phyloP scores from a whole-genome alignment of 2,329 filamentous ascomycete genomes.

The Orbilia blumenaviensis region DNA sequence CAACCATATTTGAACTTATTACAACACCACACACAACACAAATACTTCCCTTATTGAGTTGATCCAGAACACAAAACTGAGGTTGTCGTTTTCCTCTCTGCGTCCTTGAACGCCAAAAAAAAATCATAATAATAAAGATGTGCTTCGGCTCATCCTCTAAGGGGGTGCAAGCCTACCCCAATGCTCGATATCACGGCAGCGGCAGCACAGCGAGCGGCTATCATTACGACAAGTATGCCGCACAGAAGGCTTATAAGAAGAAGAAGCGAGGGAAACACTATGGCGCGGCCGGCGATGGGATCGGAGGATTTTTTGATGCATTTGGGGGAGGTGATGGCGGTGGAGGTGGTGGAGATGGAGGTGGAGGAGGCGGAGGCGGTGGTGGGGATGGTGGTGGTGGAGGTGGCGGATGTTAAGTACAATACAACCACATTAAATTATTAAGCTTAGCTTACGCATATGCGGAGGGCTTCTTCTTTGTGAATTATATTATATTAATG shows the following conservation, averaged over 20 bases:
- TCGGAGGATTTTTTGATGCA: slow-evolving; percentile 18
- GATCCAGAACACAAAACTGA: too few relatives aligned
- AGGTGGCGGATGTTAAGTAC: not conserved
- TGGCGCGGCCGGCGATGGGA: not conserved
- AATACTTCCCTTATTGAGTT: not conserved
- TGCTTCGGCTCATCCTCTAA: slow-evolving; percentile 47
- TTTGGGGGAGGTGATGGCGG: not conserved
- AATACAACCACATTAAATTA: too few relatives aligned
- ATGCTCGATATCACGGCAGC: slow-evolving; percentile 44
- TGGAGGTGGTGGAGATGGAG: not conserved
- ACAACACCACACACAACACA: not conserved
- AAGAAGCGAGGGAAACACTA: slow-evolving; percentile 7
- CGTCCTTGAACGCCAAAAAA: not conserved
- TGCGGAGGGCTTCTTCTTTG: too few relatives aligned
- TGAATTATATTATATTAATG: too few relatives aligned
- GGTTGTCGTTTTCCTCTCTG: not conserved
- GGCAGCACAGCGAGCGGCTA: slow-evolving; percentile 17
- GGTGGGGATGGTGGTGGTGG: slow-evolving; percentile 1
- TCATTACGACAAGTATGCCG: slow-evolving; percentile 22
- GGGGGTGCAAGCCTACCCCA: slow-evolving; percentile 11
- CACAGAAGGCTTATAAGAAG: slow-evolving; percentile 30
- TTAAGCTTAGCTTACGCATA: too few relatives aligned
- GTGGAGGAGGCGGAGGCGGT: not conserved
- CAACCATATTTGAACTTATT: too few relatives aligned
- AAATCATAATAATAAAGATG: slow-evolving; percentile 18